Evolutionary conservation across 768 basidiomycete species (phyloP).

Genomic region (Paxillus involutus): DNA sequence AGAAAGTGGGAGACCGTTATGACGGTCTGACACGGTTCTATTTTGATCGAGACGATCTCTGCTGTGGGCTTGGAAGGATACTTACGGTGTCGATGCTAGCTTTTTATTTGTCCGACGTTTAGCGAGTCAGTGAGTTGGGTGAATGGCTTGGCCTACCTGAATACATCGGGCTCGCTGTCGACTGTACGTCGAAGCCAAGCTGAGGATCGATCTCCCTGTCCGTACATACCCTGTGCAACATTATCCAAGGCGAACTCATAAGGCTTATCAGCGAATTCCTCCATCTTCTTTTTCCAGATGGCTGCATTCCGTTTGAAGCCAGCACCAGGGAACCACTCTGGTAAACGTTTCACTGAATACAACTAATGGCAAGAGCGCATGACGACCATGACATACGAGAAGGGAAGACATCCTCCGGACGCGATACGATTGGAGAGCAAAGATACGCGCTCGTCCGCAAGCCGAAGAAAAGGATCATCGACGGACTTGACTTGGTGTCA

Average conservation of each 20-base stretch:
- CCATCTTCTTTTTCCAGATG: constrained; percentile 62
- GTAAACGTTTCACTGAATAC: constrained; percentile 50
- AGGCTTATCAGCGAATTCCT: constrained; percentile 63
- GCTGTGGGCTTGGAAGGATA: background rate
- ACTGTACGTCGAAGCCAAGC: constrained; percentile 69
- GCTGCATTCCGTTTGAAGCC: constrained; percentile 62
- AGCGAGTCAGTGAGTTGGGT: background rate
- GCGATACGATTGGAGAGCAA: constrained; percentile 45
- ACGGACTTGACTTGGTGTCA: constrained; percentile 45
- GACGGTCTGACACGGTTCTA: constrained; percentile 40
- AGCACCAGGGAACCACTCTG: constrained; percentile 66
- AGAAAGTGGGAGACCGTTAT: constrained; percentile 56
- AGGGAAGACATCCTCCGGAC: constrained; percentile 39
- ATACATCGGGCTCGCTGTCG: constrained; percentile 87
- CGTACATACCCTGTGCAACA: background rate
- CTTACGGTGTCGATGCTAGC: constrained; percentile 65
- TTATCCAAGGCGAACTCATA: constrained; percentile 58
- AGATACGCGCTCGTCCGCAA: constrained; percentile 42
- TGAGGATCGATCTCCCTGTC: constrained; percentile 15
- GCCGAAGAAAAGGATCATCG: constrained; percentile 40
- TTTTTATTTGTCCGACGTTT: background rate
- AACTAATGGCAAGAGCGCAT: background rate
- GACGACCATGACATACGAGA: constrained; percentile 22
- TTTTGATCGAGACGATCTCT: constrained; percentile 1
- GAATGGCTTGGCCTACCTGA: constrained; percentile 31